These are phyloP conservation scores for Stachybotrys chlorohalonatus DNA, from an alignment of 2,329 filamentous ascomycete genomes.

Conservation along the genomic window DNA sequence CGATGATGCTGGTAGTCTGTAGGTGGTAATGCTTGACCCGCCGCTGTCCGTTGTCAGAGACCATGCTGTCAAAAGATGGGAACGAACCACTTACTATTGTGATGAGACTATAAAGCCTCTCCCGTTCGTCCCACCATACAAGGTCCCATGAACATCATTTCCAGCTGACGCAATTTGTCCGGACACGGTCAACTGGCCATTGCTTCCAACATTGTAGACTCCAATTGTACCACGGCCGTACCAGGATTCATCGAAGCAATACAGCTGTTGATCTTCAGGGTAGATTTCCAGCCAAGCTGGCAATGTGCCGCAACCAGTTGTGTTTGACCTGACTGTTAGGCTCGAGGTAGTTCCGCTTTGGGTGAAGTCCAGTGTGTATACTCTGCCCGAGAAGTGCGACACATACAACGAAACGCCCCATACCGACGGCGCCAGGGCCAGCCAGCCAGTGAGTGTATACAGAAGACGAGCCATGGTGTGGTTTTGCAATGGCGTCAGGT, in stretches of 20 bases:
- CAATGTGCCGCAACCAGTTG: background rate
- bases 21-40: slow-evolving; percentile 32
- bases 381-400: background rate
- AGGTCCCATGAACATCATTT: slow-evolving; percentile 19
- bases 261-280: background rate
- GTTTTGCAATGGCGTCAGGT: background rate
- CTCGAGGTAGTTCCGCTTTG: background rate
- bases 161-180: slow-evolving; percentile 1
- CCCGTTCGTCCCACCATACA: slow-evolving; percentile 28
- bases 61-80: background rate
- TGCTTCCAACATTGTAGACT: background rate
- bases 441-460: background rate
- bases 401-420: background rate
- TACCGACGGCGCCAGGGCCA: background rate
- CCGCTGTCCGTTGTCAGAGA: slow-evolving; percentile 17
- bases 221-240: background rate
- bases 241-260: background rate
- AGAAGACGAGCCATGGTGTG: background rate
- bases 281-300: background rate
- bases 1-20: slow-evolving; percentile 26
- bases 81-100: slow-evolving; percentile 28
- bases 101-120: slow-evolving; percentile 31
- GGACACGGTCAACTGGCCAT: slow-evolving; percentile 1
- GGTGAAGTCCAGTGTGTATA: background rate
- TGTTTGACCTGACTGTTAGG: background rate